Evolutionary conservation across 2,329 filamentous ascomycete genomes (phyloP).

Genomic region (Penicillium sp.): DNA sequence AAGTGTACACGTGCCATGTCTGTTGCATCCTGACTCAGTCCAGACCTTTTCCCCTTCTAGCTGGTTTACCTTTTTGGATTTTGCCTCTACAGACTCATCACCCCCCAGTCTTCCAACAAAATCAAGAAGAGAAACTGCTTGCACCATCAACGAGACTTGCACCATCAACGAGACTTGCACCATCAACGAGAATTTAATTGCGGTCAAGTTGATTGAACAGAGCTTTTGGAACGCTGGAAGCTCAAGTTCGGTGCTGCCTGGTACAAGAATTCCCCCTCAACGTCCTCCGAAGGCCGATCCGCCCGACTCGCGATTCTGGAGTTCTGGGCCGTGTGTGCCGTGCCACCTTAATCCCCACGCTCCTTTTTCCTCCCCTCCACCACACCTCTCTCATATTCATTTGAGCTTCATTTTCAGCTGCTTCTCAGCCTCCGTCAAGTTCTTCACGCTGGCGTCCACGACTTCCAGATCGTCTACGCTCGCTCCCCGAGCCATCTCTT

Average conservation of each 20-base stretch:
- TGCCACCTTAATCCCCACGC: constrained; percentile 25
- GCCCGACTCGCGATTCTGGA: constrained; percentile 18
- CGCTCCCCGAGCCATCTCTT: constrained; percentile 83
- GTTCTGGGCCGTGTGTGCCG: constrained; percentile 18
- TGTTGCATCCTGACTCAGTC: too few relatives aligned
- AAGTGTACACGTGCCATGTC: constrained; percentile 7
- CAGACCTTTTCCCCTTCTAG: background rate
- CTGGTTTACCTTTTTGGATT: background rate
- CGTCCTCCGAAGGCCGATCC: constrained; percentile 16
- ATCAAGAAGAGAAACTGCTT: too few relatives aligned
- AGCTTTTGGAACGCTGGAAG: background rate
- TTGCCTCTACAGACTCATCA: background rate
- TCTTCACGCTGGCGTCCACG: constrained; percentile 28
- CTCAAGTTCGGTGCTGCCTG: too few relatives aligned
- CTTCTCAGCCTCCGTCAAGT: background rate
- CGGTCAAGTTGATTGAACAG: too few relatives aligned
- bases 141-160: too few relatives aligned
- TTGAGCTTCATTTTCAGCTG: constrained; percentile 10
- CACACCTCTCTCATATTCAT: background rate
- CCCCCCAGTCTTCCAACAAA: background rate
- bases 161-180: too few relatives aligned
- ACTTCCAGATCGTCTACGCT: constrained; percentile 93
- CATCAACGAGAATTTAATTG: too few relatives aligned
- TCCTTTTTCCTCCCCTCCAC: constrained; percentile 22
- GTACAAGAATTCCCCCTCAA: too few relatives aligned